Conservation (phyloP, 2,329 filamentous ascomycete species). For the Aspergillus intermedius region DNA sequence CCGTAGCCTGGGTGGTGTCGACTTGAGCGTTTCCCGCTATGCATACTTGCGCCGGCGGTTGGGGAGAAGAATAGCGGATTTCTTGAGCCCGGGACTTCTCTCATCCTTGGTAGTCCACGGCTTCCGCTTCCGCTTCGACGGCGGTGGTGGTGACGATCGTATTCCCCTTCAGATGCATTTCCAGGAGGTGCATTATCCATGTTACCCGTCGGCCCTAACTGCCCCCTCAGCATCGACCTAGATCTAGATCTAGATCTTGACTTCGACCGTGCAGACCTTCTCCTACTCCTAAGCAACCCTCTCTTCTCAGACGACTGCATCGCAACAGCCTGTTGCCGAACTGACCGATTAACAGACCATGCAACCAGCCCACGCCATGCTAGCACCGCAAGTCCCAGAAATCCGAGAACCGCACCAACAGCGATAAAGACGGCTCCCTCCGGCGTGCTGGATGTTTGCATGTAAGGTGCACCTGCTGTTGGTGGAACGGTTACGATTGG, state of each 20-base stretch:
- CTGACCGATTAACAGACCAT: slow-evolving; percentile 85
- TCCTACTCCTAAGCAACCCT: slow-evolving; percentile 49
- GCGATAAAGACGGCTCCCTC: slow-evolving; percentile 95
- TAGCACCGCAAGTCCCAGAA: slow-evolving; percentile 73
- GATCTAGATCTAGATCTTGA: background rate
- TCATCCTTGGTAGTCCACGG: background rate
- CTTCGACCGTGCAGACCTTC: slow-evolving; percentile 19
- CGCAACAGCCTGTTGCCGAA: slow-evolving; percentile 69
- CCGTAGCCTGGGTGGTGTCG: too few relatives aligned
- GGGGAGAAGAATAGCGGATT: slow-evolving; percentile 91
- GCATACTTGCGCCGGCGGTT: slow-evolving; percentile 61
- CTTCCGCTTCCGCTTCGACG: background rate
- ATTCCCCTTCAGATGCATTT: background rate
- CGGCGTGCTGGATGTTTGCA: slow-evolving; percentile 77
- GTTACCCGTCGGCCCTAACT: background rate
- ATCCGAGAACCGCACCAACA: slow-evolving; percentile 80
- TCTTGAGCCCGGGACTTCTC: slow-evolving; percentile 47
- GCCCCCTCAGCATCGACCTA: background rate
- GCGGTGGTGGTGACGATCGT: background rate
- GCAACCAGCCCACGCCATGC: slow-evolving; percentile 83
- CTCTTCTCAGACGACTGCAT: slow-evolving; percentile 69
- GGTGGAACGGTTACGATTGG: slow-evolving; percentile 73
- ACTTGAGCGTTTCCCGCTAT: slow-evolving; percentile 19
- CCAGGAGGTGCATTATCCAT: background rate
- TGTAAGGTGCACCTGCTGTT: slow-evolving; percentile 78